phyloP scores from a whole-genome alignment of 2,329 filamentous ascomycete species.

The Arthrobotrys sinensis region DNA sequence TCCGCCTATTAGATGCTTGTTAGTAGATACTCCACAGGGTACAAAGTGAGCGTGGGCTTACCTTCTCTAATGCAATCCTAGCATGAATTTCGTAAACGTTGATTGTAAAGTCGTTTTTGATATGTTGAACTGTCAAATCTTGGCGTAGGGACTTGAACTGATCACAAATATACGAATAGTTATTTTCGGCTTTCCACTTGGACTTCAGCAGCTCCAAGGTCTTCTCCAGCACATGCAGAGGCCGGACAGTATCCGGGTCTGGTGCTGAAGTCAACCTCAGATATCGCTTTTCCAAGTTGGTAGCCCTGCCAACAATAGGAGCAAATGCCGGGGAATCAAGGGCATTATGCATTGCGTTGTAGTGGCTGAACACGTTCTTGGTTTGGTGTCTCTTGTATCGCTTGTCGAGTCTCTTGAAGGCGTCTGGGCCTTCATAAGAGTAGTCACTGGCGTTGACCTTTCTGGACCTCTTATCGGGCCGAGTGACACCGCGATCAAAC shows the following conservation, averaged over 20 bases:
- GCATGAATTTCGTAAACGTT: constrained; percentile 98
- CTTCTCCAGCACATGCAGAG: constrained; percentile 82
- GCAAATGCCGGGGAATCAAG: constrained; percentile 68
- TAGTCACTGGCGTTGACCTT: constrained; percentile 65
- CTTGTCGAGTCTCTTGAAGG: constrained; percentile 55
- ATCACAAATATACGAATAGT: constrained; percentile 98
- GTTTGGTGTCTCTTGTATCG: constrained; percentile 54
- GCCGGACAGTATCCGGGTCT: constrained; percentile 88
- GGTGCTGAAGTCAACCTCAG: constrained; percentile 93
- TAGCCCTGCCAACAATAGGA: constrained; percentile 88
- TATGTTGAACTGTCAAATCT: constrained; percentile 96
- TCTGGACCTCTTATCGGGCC: constrained; percentile 55
- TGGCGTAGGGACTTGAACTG: constrained; percentile 99
- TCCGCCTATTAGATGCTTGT: constrained; percentile 73
- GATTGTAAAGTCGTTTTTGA: constrained; percentile 96
- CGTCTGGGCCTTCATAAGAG: constrained; percentile 63
- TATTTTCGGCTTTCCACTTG: constrained; percentile 93
- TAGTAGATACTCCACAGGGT: neutral
- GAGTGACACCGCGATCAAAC: constrained; percentile 27
- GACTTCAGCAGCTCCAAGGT: constrained; percentile 90
- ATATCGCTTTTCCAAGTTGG: constrained; percentile 91
- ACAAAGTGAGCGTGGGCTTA: constrained; percentile 43
- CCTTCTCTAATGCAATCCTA: constrained; percentile 94
- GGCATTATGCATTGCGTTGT: constrained; percentile 70
- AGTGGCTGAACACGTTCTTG: constrained; percentile 66